Base-by-base conservation (phyloP, 352 stramenopile species). In the Pseudoperonospora humuli region DNA sequence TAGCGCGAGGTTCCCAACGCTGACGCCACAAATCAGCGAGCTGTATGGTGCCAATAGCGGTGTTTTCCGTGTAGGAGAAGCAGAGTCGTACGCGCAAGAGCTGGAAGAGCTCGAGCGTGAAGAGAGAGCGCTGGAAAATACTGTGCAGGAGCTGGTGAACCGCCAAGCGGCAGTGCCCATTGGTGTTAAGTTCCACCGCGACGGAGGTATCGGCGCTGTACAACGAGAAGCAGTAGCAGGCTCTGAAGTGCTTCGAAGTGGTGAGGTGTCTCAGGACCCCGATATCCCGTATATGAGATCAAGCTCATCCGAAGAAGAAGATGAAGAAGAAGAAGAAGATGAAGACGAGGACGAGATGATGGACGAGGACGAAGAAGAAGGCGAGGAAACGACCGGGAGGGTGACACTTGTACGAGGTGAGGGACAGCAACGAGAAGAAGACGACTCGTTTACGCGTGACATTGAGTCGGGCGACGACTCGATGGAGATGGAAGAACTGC, bases 91-190 rank as follows among this genome's bases (percentile, higher is more conserved):
- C 11, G 41, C 56, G 7, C 53, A 61, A 7, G 73, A 80, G 14
- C 35, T 82, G 21, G 63, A 81, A 10, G 69, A 75, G 24, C 47
- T 86, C 11, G 75, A 86, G 23, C 60, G 58, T 9, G 65, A 84
- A 42, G 75, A 86, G 44, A 50, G 57, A 36, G 67, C 67, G 19
- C 45, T 86, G 17, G 67, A 78, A 54, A 60, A 44, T 0, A 77
- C 61, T 20, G 53, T 84, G 25, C 69, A 68, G 21, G 49, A 64
- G 41, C 46, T 84, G 13, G 74, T 86, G 23, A 61, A 75, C 26
- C 68, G 71, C 5, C 50, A 54, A 32, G 74, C 67, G 11, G 45
- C 70, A 0, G 36, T 54, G n/a, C 74, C 74, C 1, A 84, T 84
- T 11, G 74, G 74, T 13, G 58, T 80, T 26, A 75, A 75, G 36